Evolutionary conservation across 2,329 filamentous ascomycete genomes (phyloP).

Genomic region (Aureobasidium lini): DNA sequence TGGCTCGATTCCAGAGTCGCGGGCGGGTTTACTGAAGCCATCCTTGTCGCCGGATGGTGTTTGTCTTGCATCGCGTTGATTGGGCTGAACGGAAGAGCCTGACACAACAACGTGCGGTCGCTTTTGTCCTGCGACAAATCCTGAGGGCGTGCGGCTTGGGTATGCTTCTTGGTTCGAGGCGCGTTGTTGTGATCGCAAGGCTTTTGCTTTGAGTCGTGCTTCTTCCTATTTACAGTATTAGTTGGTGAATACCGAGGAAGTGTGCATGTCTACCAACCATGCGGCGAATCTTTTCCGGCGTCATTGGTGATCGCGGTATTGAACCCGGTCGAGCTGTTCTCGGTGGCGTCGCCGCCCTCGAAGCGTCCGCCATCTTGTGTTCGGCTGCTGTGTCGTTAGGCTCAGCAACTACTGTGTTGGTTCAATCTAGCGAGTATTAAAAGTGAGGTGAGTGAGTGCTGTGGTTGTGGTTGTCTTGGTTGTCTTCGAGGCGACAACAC

Average conservation of each 20-base stretch:
- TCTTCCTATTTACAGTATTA: slow-evolving; percentile 59
- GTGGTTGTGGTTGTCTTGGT: neutral
- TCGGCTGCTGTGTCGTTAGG: neutral
- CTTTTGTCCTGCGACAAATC: slow-evolving; percentile 57
- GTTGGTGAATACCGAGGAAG: neutral
- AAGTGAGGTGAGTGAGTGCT: neutral
- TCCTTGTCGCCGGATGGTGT: slow-evolving; percentile 27
- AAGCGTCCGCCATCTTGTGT: slow-evolving; percentile 26
- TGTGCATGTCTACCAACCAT: slow-evolving; percentile 34
- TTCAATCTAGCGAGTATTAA: neutral
- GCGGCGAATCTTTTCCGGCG: slow-evolving; percentile 53
- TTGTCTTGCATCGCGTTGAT: slow-evolving; percentile 60
- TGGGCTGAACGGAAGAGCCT: slow-evolving; percentile 45
- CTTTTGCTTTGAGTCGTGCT: slow-evolving; percentile 81
- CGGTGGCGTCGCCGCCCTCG: slow-evolving; percentile 43
- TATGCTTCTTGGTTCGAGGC: slow-evolving; percentile 46
- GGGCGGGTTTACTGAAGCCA: slow-evolving; percentile 24
- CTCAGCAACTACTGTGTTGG: neutral
- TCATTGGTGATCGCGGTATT: slow-evolving; percentile 42
- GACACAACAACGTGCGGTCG: slow-evolving; percentile 60
- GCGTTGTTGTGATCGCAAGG: slow-evolving; percentile 65
- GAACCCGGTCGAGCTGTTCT: slow-evolving; percentile 32
- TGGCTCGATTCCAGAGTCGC: slow-evolving; percentile 56
- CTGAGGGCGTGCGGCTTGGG: slow-evolving; percentile 26
- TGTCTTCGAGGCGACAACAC: neutral